Evolutionary conservation across 768 basidiomycete genomes (phyloP).

Genomic region (Epithele typhae): DNA sequence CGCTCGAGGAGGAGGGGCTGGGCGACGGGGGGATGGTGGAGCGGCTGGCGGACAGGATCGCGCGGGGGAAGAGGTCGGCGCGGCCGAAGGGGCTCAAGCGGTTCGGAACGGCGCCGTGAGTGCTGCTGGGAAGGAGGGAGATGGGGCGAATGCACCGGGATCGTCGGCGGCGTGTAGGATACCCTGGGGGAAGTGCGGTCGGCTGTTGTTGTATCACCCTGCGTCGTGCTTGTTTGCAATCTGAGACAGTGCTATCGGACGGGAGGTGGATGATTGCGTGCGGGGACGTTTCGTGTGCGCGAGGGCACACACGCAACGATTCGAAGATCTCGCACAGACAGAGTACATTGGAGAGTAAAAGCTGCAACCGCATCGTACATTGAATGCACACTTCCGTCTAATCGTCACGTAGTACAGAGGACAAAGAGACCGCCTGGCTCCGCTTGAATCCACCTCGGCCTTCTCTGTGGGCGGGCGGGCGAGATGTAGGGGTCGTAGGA

Average conservation of each 20-base stretch:
- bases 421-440: no score
- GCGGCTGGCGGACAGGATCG: slow-evolving; percentile 58
- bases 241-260: neutral
- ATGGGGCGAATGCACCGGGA: neutral
- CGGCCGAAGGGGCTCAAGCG: slow-evolving; percentile 56
- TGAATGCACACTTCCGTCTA: no score
- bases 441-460: no score
- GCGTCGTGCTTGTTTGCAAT: neutral
- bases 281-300: no score
- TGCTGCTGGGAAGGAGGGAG: neutral
- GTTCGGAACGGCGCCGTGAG: slow-evolving; percentile 45
- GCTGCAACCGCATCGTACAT: no score
- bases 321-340: no score
- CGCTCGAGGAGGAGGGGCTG: slow-evolving; percentile 48
- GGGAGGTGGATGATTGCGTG: no score
- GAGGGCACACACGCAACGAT: no score
- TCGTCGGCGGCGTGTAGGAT: neutral
- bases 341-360: no score
- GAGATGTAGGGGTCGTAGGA: no score
- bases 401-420: no score
- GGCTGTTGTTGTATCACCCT: slow-evolving; percentile 1
- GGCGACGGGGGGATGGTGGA: slow-evolving; percentile 52
- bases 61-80: slow-evolving; percentile 44
- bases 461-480: no score
- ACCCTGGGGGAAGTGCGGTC: neutral